These are phyloP conservation scores for Drechslera avenae DNA, from an alignment of 2,329 filamentous ascomycete species.

Conservation along the genomic window DNA sequence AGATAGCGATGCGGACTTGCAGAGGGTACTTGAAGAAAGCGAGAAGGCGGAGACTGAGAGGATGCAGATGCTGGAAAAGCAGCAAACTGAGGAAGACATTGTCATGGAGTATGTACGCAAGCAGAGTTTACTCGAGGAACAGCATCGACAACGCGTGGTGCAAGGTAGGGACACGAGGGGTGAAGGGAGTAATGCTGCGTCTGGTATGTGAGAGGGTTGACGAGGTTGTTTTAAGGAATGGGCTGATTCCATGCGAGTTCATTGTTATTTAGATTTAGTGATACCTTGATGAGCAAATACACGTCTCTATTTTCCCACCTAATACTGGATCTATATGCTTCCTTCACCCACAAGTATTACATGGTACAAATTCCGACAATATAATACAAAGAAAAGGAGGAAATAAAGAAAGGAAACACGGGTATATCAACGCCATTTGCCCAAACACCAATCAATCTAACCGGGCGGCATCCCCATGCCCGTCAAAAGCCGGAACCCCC, in stretches of 20 bases:
- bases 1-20: constrained; percentile 32
- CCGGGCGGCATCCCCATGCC: constrained; percentile 1
- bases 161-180: constrained; percentile 19
- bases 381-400: too few species aligned
- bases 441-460: background rate
- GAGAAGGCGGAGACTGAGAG: constrained; percentile 39
- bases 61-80: constrained; percentile 50
- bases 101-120: constrained; percentile 78
- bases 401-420: background rate
- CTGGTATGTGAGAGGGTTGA: too few species aligned
- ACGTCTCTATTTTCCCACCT: too few species aligned
- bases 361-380: too few species aligned
- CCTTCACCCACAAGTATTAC: too few species aligned
- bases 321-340: too few species aligned
- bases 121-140: constrained; percentile 71
- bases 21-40: constrained; percentile 36
- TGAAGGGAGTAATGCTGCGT: constrained; percentile 14
- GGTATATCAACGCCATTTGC: background rate
- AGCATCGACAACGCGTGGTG: constrained; percentile 25
- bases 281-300: constrained; percentile 5
- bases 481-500: constrained; percentile 23
- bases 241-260: too few species aligned
- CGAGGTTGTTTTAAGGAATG: too few species aligned
- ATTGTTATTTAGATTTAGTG: background rate
- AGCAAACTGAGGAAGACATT: constrained; percentile 70